phyloP scores from a whole-genome alignment of 306 rosid genomes.

The Hippophae rhamnoides region DNA sequence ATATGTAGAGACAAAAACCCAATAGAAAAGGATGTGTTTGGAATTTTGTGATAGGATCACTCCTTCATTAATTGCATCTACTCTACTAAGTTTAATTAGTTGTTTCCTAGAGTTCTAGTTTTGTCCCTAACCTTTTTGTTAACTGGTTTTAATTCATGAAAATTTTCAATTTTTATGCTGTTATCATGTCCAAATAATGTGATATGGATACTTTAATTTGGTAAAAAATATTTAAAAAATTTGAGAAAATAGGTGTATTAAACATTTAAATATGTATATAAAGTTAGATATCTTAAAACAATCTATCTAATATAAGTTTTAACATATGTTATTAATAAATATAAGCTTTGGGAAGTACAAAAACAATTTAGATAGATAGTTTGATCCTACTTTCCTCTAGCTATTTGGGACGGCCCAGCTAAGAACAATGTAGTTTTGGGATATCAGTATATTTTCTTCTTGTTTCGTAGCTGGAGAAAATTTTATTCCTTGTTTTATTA shows the following conservation, averaged over 20 bases:
- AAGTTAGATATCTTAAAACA: too few relatives aligned
- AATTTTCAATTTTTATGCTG: background rate
- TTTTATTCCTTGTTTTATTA: background rate
- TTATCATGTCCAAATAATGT: constrained; percentile 13
- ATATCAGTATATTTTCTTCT: background rate
- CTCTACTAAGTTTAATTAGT: constrained; percentile 24
- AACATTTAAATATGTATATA: too few relatives aligned
- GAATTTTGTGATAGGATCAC: constrained; percentile 28
- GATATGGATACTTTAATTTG: too few relatives aligned
- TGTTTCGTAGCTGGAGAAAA: background rate
- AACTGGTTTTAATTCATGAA: constrained; percentile 23
- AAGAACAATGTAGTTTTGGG: constrained; percentile 20
- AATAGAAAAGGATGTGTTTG: constrained; percentile 27
- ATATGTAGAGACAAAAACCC: constrained; percentile 24
- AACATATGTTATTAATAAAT: background rate
- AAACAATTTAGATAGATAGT: constrained; percentile 12
- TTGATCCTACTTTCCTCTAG: constrained; percentile 23
- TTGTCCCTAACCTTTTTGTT: constrained; percentile 22
- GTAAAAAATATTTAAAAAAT: too few relatives aligned
- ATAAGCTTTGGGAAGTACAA: background rate
- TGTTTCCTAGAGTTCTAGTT: constrained; percentile 36
- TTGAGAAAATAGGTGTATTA: too few relatives aligned
- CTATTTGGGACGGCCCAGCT: constrained; percentile 63
- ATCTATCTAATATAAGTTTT: too few relatives aligned
- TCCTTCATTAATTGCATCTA: constrained; percentile 19